Conservation (phyloP, 1,139 yeast species). For the Saccharomyces pastorianus region DNA sequence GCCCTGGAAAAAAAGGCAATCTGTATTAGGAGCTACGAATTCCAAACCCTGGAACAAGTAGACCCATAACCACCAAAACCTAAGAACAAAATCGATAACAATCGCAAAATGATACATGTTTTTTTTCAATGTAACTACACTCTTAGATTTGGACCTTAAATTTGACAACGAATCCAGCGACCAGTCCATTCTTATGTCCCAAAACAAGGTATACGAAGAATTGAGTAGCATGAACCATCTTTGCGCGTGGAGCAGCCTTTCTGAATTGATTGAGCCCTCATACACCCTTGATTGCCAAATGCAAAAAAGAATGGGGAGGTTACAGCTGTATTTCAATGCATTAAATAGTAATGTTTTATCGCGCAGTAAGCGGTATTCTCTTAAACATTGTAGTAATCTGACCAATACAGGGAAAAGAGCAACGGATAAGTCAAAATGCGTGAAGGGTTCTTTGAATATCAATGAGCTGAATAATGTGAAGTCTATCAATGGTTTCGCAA, state of each 20-base stretch:
- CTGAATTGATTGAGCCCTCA: slow-evolving; percentile 12
- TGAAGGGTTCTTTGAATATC: slow-evolving; percentile 17
- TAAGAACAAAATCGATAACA: slow-evolving; percentile 48
- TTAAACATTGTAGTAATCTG: slow-evolving; percentile 72
- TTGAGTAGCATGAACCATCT: slow-evolving; percentile 37
- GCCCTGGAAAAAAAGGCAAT: slow-evolving; percentile 37
- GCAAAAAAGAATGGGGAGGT: slow-evolving; percentile 52
- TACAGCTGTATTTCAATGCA: slow-evolving; percentile 63
- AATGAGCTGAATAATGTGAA: slow-evolving; percentile 43
- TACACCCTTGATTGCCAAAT: slow-evolving; percentile 27
- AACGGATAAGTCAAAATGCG: slow-evolving; percentile 33
- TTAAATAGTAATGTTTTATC: slow-evolving; percentile 55
- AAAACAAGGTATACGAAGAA: slow-evolving; percentile 68
- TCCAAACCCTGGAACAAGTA: slow-evolving; percentile 6
- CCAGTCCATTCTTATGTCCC: slow-evolving; percentile 94
- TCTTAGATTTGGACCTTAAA: slow-evolving; percentile 13
- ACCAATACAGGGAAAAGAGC: slow-evolving; percentile 55
- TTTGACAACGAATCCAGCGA: slow-evolving; percentile 47
- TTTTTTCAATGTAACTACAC: slow-evolving; percentile 28
- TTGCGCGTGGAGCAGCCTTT: slow-evolving; percentile 9
- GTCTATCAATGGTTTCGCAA: slow-evolving; percentile 68
- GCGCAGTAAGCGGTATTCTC: slow-evolving; percentile 51
- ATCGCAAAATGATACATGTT: slow-evolving; percentile 48
- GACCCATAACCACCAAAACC: slow-evolving; percentile 72
- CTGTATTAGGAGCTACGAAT: neutral